Evolutionary conservation across 2,329 filamentous ascomycete genomes (phyloP), one percentile per base, ranked within the genome.

Genomic region (Apiospora sp.): DNA sequence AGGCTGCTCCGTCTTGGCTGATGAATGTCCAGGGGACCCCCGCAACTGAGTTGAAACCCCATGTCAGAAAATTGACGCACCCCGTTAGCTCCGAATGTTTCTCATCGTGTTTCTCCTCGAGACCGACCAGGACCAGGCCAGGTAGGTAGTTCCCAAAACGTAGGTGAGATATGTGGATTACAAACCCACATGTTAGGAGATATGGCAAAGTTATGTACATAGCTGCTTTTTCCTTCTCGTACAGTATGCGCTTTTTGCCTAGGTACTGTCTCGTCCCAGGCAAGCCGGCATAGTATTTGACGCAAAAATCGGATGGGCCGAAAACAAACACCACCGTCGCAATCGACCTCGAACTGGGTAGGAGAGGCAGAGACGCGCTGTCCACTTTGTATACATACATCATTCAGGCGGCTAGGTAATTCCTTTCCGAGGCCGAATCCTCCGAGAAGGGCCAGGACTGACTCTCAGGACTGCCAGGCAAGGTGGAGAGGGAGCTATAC

Each of bases 1-100:
- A 69, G 67, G 44, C 44, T 49, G 67, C 67, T 69, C 67, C 67
- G 67, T 49, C 67, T 69, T 69, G 67, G 67, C 67, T 69, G 44
- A 64, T 64, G 67, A 49, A 8, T 37, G 27, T 24, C 27, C 30
- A 46, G 44, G 67, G 67, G 67, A 24, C 67, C 67, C 44, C 27
- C 44, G 67, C 44, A 49, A 49, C 44, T 34, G 16, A 69, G 67
- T 41, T 41, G 43, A 46, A 22, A 48, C 67, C 67, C 67, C 67
- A 69, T 49, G 67, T 46, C 67, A 34, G 67, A 69, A 69, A 69
- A 46, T 44, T 30, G 67, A 49, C 67, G 67, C 67, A 46, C 44
- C 27, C 10, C 44, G 27, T 49, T 49, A 34, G 67, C 67, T 22
- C 67, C 44, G 44, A 69, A 24, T 48, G 22, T 49, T 48, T 69